These are phyloP conservation scores for Kazachstania psychrophila DNA, from an alignment of 805 yeast species.

Conservation along the genomic window DNA sequence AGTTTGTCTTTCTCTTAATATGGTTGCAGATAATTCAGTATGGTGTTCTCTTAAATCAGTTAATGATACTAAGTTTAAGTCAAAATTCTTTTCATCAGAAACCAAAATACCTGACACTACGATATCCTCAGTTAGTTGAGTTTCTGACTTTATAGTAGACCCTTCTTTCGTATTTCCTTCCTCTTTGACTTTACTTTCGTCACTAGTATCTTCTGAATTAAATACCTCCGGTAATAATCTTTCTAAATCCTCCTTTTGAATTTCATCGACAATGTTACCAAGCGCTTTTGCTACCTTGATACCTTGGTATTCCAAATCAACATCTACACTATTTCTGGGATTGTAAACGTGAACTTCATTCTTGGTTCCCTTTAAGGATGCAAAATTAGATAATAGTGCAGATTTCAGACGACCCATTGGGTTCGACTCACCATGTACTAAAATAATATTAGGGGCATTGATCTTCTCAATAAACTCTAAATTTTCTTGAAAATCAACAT, in stretches of 20 bases:
- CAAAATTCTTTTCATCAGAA: constrained; percentile 70
- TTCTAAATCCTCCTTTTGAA: constrained; percentile 30
- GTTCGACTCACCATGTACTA: constrained; percentile 94
- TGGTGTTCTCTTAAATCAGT: constrained; percentile 79
- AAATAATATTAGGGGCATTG: constrained; percentile 72
- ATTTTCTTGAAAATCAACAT: constrained; percentile 92
- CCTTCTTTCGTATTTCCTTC: neutral
- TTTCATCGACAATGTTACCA: constrained; percentile 46
- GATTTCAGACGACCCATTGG: constrained; percentile 98
- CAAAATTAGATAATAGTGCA: constrained; percentile 80
- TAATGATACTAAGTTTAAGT: constrained; percentile 69
- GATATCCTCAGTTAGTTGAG: constrained; percentile 24
- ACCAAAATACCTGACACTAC: constrained; percentile 76
- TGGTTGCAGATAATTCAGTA: constrained; percentile 76
- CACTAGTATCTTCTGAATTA: neutral
- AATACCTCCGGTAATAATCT: constrained; percentile 1
- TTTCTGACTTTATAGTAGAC: constrained; percentile 33
- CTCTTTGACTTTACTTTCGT: constrained; percentile 29
- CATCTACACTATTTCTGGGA: constrained; percentile 82
- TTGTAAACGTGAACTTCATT: constrained; percentile 85
- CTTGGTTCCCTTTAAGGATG: constrained; percentile 72
- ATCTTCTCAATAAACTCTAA: constrained; percentile 83
- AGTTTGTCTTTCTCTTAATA: constrained; percentile 73
- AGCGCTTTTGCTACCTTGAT: constrained; percentile 72
- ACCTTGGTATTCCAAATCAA: constrained; percentile 71